Evolutionary conservation across 2,329 filamentous ascomycete species (phyloP), one percentile per base, ranked within the genome.

Genomic region (Aspergillus sp.): DNA sequence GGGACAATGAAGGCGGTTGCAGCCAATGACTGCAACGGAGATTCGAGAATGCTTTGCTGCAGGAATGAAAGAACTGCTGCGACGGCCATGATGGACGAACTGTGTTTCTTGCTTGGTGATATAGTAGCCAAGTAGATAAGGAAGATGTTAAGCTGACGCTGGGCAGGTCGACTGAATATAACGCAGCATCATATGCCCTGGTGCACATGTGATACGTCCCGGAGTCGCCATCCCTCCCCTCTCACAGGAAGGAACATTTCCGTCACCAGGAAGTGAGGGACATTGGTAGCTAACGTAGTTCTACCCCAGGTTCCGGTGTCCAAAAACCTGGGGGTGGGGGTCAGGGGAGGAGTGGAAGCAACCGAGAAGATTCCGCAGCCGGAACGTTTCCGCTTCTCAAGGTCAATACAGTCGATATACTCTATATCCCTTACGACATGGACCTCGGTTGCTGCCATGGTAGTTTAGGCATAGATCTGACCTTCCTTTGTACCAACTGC

Each of bases 1-100:
- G 80, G 76, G 1, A 75, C 63, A 10, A 72, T 5, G 53, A 74
- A 6, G 2, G 54, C 30, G 2, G 65, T 52, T 32, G 67, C 43
- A 8, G 63, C 63, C 30, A 72, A 48, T 3, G 65, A 68, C 23
- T 65, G 70, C 48, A 65, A 56, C 17, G 70, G 70, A 36, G 62
- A 60, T 23, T 69, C 30, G 4, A 68, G 23, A 10, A 66, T 38
- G 10, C 53, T 61, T 39, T 54, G 30, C 36, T 72, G 68, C 17
- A 75, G 23, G 12, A 65, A 57, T 3, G 63, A 64, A 13, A 75
- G 30, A 9, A 63, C 63, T 45, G 62, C 58, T 54, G 66, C 63
- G 47, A 74, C 67, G 2, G 72, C 71, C 73, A 74, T 75, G 48
- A 19, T 65, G 53, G 19, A 25, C 13, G n/a, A 55, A 28, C 5